Evolutionary conservation across 2,329 filamentous ascomycete species (phyloP).

Genomic region (Botrytis cinerea): DNA sequence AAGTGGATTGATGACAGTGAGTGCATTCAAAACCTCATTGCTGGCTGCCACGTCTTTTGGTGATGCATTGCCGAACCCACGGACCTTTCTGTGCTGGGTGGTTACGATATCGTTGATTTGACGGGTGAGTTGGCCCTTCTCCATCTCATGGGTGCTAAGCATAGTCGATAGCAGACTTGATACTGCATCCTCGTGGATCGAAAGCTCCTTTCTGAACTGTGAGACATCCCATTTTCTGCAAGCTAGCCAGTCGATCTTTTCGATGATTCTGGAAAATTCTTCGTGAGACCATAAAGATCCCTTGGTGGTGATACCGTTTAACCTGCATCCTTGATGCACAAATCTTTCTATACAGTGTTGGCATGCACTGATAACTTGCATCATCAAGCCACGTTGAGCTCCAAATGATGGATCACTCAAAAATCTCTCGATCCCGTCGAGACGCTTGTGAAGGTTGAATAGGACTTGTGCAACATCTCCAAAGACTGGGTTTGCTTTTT

Average conservation of each 20-base stretch:
- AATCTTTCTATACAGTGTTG: slow-evolving; percentile 24
- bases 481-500: slow-evolving; percentile 14
- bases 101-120: slow-evolving; percentile 24
- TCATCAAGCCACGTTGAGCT: slow-evolving; percentile 21
- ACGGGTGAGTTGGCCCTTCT: slow-evolving; percentile 21
- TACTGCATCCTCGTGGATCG: slow-evolving; percentile 21
- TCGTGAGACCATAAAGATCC: slow-evolving; percentile 22
- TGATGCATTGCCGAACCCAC: not conserved
- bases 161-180: slow-evolving; percentile 17
- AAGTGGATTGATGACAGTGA: slow-evolving; percentile 20
- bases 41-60: slow-evolving; percentile 12
- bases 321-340: slow-evolving; percentile 22
- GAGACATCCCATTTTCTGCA: slow-evolving; percentile 23
- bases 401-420: slow-evolving; percentile 14
- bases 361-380: slow-evolving; percentile 23
- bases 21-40: slow-evolving; percentile 19
- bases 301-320: slow-evolving; percentile 20
- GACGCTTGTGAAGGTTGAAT: slow-evolving; percentile 17
- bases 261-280: slow-evolving; percentile 20
- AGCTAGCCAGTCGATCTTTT: slow-evolving; percentile 19
- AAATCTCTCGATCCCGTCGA: slow-evolving; percentile 23
- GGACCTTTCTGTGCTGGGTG: slow-evolving; percentile 23
- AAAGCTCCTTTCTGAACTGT: slow-evolving; percentile 22
- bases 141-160: slow-evolving; percentile 8
- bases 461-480: slow-evolving; percentile 20